A percentile compares a stretch with the other conserved stretches of the same genome.
These are phyloP conservation scores for Trichoderma semiorbis DNA, from an alignment of 2,329 filamentous ascomycete genomes.

Conservation along the genomic window DNA sequence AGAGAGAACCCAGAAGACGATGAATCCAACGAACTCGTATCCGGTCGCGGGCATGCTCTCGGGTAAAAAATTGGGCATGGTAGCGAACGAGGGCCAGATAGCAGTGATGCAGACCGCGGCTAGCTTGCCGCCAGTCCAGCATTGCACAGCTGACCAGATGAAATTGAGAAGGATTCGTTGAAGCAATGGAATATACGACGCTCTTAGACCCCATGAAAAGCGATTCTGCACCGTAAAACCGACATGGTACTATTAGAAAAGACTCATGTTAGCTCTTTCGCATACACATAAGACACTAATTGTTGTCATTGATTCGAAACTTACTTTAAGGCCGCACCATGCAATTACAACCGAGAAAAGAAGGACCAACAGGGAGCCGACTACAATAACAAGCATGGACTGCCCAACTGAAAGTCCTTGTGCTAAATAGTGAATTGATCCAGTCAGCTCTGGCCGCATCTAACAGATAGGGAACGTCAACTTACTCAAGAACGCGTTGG, in stretches of 20 bases:
- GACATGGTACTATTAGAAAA: background rate
- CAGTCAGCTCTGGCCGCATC: background rate
- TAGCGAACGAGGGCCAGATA: background rate
- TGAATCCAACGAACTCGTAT: background rate
- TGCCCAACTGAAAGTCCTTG: background rate
- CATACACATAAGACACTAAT: rapidly evolving
- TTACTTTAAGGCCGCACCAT: background rate
- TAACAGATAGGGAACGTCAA: background rate
- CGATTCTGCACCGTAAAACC: background rate
- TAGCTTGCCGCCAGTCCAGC: background rate
- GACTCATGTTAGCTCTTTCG: background rate
- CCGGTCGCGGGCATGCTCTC: background rate
- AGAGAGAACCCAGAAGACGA: background rate
- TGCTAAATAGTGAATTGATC: background rate
- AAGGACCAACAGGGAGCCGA: background rate
- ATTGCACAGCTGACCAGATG: background rate
- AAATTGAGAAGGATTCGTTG: background rate
- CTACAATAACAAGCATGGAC: background rate
- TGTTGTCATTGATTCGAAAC: background rate
- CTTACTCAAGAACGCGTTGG: background rate
- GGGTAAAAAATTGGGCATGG: background rate
- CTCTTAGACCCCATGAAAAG: background rate
- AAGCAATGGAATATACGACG: background rate
- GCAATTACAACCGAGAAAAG: background rate
- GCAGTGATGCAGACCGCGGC: background rate